These are phyloP conservation scores for Herpetomonas muscarum DNA, from an alignment of 208 protist genomes.

Conservation along the genomic window DNA sequence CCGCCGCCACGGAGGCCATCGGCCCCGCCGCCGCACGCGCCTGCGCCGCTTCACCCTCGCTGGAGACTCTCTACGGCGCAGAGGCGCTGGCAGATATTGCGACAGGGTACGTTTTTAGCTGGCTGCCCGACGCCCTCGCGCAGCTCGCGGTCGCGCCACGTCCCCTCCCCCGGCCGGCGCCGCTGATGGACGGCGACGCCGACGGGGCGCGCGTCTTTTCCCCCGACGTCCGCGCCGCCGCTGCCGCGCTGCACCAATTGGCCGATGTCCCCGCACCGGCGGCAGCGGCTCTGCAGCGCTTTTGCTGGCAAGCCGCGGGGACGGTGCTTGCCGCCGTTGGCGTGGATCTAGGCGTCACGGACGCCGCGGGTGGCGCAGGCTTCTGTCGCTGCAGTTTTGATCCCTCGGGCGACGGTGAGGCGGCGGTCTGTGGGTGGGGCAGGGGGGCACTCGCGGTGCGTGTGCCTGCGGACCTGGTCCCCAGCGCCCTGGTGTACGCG, in stretches of 20 bases:
- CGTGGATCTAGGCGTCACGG: conserved; percentile 2
- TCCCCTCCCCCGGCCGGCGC: no score
- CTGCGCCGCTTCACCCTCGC: background rate
- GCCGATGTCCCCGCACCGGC: background rate
- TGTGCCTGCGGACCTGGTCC: background rate
- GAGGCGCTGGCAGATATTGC: conserved; percentile 8
- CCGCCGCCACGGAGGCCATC: conserved; percentile 5
- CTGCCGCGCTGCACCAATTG: background rate
- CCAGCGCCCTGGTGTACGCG: background rate
- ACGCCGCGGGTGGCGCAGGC: background rate
- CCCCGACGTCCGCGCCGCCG: no score
- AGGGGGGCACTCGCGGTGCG: no score
- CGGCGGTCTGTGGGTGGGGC: no score
- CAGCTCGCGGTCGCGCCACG: background rate
- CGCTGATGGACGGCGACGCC: no score
- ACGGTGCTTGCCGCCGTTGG: conserved; percentile 1
- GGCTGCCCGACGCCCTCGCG: background rate
- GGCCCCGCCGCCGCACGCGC: conserved; percentile 2
- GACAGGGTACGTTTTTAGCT: conserved; percentile 3
- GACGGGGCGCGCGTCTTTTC: no score
- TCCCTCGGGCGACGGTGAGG: no score
- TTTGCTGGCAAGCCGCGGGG: conserved; percentile 15
- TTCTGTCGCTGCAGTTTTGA: no score
- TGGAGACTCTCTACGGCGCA: no score
- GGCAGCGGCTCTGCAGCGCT: conserved; percentile 3